Evolutionary conservation across 352 stramenopile species (phyloP), one percentile per base, ranked within the genome.

Genomic region (Globisporangium carolinianum): DNA sequence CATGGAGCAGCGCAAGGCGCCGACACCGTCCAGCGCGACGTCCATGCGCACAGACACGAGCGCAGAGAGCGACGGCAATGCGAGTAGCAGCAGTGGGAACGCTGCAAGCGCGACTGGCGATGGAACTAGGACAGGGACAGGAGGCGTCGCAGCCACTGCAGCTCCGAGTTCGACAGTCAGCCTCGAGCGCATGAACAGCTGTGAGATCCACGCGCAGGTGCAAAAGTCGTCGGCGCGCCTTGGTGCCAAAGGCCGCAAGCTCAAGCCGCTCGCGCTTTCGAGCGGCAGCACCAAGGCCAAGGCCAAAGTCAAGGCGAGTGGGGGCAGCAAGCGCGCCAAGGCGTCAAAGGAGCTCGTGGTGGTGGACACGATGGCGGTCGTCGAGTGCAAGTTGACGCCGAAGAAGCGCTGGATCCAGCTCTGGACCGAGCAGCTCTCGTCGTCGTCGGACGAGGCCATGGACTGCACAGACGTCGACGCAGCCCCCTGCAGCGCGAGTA

Each of bases 331-430:
- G 51, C 51, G 53, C 10, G 49, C 24, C 17, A 64, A 61, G 55
- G 53, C 41, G 2, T 42, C 46, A 11, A 35, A 58, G 53, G 39
- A 51, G 18, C 38, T 57, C 47, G 24, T 55, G 1, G 53, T 60
- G 47, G 53, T 32, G 24, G 24, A 36, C n/a, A 65, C 52, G 32
- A 55, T 12, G 3, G 47, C 17, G 37, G 14, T 63, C 12, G 55
- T 68, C 17, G 68, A 71, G 42, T 62, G 67, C 18, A 75, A 72
- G 36, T 63, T 88, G 14, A 88, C 82, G 55, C 82, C 79, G 53
- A 89, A 91, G 69, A 83, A 87, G 69, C 73, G 74, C 55, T 91
- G 82, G 82, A 89, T 91, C 50, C 76, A 83, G 65, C 58, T 73
- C 5, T 91, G 82, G 82, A 88, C 67, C 41, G 70, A 73, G 14